Percentiles rank a stretch among this genome's conserved stretches.
Conservation (phyloP, 139 green algal genomes). For the Chlorella vulgaris region DNA sequence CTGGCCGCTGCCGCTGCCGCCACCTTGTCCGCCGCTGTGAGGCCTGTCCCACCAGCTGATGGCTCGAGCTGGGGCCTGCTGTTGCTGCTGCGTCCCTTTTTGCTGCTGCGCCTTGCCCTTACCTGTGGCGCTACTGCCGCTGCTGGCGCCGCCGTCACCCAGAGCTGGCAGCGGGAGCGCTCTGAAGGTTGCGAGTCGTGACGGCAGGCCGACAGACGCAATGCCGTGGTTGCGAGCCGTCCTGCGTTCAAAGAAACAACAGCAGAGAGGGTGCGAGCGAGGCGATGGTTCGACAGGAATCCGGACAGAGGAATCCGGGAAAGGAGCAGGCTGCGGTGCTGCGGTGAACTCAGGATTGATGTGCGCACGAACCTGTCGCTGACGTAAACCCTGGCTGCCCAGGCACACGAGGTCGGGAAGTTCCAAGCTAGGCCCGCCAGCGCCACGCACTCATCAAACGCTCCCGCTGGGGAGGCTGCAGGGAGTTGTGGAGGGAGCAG, state of each 20-base stretch:
- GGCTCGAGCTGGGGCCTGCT: background rate
- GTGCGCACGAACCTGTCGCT: conserved; percentile 65
- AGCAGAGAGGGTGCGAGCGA: background rate
- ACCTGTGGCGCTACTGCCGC: background rate
- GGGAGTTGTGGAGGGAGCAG: background rate
- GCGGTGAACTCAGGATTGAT: background rate
- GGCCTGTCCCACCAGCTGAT: no score
- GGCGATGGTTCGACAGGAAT: background rate
- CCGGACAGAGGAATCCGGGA: no score
- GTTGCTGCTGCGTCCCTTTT: background rate
- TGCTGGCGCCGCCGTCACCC: background rate
- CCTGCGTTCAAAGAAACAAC: conserved; percentile 31
- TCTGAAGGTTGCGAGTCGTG: conserved; percentile 74
- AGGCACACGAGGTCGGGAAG: conserved; percentile 92
- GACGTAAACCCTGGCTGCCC: conserved; percentile 90
- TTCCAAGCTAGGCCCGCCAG: conserved; percentile 95
- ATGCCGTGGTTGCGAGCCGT: conserved; percentile 81
- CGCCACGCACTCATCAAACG: conserved; percentile 92
- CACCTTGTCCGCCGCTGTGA: background rate
- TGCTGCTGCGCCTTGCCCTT: background rate
- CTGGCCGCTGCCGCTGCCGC: conserved; percentile 16
- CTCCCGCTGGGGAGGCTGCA: conserved; percentile 82
- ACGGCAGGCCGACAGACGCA: conserved; percentile 78
- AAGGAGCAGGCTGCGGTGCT: no score
- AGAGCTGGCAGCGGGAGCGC: conserved; percentile 25